Base-by-base conservation (phyloP, 176 grass and related monocot genomes). In the Carex littledalei region DNA sequence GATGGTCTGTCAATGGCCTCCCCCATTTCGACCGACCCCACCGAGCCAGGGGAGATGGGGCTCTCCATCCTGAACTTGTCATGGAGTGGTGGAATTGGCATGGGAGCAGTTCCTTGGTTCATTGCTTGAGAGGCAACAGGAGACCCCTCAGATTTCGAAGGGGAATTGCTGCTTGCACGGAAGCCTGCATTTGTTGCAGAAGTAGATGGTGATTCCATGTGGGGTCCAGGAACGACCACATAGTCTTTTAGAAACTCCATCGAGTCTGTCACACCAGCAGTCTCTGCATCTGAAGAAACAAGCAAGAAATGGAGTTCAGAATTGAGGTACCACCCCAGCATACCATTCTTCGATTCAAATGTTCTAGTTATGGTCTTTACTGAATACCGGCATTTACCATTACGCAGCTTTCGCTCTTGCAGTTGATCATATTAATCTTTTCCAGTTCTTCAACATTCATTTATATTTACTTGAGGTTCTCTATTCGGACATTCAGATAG, bases 241-340 rank as follows among this genome's bases (percentile, higher is more conserved):
- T 99, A 99, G 63, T 94, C 96, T 87, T 99, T 93, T 88, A 95
- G 93, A 89, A 99, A 92, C 88, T 95, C 96, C 84, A 95, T 90
- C 60, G 93, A 99, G 93, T 99, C 96, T 64, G 57, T 81, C 31
- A 81, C 79, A 2, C 79, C 79, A 62, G 18, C 79, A 63, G 47
- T 54, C 6, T 91, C 92, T 94, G 91, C 87, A 88, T 63, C 79
- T 92, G 8, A 70, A 73, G 15, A 83, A 63, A 90, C 84, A 90
- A 79, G 78, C 79, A 87, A 79, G 26, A 88, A 75, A 84, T 69
- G 85, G 85, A 80, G 86, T 78, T 78, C 13, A 78, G 7, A 26
- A 77, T 75, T 75, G 20, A 50, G 14, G 43, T 45, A 71, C 35
- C 6, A 43, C 17, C 35, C 17, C 16, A 43, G 67, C 67, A 71